Percentiles rank a stretch among this genome's conserved stretches.
Evolutionary conservation across 129 eudicot species (phyloP).

Genomic region (Pittosporum tobira): DNA sequence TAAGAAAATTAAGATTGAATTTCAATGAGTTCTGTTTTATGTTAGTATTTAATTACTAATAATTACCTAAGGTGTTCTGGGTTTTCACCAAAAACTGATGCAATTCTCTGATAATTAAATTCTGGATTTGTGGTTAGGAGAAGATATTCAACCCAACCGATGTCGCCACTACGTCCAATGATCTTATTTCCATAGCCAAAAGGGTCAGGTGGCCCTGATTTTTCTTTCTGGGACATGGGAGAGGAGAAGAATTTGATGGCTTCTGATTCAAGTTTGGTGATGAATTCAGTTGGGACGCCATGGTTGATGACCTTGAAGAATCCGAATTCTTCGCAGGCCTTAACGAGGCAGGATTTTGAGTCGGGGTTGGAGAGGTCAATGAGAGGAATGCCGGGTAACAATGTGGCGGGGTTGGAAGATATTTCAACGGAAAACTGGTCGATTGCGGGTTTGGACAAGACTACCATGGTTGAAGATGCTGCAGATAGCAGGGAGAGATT

Average conservation of each 20-base stretch:
- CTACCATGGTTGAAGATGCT: not conserved
- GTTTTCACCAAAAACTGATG: conserved; percentile 37
- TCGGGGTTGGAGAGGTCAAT: conserved; percentile 8
- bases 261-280: conserved; percentile 45
- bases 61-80: conserved; percentile 56
- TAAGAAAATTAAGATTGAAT: not conserved
- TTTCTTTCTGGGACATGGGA: conserved; percentile 46
- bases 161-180: conserved; percentile 64
- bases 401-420: not conserved
- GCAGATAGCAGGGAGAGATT: too few relatives aligned
- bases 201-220: conserved; percentile 63
- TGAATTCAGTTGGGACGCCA: conserved; percentile 24
- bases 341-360: conserved; percentile 10
- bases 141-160: conserved; percentile 80
- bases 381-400: not conserved
- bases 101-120: conserved; percentile 26
- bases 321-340: conserved; percentile 27
- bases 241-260: conserved; percentile 60
- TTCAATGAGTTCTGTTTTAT: conserved; percentile 7
- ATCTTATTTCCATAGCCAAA: conserved; percentile 73
- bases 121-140: conserved; percentile 48
- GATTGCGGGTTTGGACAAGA: not conserved
- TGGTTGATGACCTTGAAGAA: conserved; percentile 20
- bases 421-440: conserved; percentile 3
- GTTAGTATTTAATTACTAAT: too few relatives aligned